A percentile compares a stretch with the other conserved stretches of the same genome.
These are phyloP conservation scores for Termitomyces titanicus DNA, from an alignment of 768 basidiomycete genomes.

Conservation along the genomic window DNA sequence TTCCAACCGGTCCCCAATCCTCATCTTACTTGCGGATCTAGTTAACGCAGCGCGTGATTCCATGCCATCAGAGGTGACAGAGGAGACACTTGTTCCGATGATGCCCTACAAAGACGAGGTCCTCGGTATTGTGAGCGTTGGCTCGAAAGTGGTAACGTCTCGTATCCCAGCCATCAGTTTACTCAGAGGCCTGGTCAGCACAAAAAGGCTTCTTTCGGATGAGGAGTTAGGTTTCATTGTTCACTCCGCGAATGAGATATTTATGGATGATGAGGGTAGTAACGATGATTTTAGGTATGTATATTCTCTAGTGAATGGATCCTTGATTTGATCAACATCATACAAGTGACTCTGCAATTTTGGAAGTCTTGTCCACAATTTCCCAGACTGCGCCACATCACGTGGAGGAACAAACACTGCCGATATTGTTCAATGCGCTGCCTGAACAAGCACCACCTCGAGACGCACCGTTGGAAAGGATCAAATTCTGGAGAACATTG, in stretches of 20 bases:
- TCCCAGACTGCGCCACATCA: conserved; percentile 57
- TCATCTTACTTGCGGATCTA: conserved; percentile 65
- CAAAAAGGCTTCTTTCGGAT: conserved; percentile 56
- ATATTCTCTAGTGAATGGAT: background rate
- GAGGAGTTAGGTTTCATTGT: conserved; percentile 81
- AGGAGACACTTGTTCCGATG: conserved; percentile 33
- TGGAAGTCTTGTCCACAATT: conserved; percentile 63
- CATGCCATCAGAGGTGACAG: conserved; percentile 16
- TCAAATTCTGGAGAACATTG: conserved; percentile 65
- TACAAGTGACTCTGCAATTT: conserved; percentile 47
- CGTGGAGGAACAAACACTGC: conserved; percentile 73
- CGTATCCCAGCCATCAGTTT: conserved; percentile 61
- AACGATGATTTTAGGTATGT: conserved; percentile 53
- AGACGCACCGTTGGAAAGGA: conserved; percentile 51
- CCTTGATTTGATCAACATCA: background rate
- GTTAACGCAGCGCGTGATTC: conserved; percentile 51
- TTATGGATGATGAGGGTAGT: conserved; percentile 48
- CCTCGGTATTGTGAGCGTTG: conserved; percentile 58
- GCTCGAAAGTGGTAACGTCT: conserved; percentile 48
- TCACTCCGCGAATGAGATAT: conserved; percentile 66
- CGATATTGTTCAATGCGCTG: conserved; percentile 71
- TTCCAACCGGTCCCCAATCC: conserved; percentile 59
- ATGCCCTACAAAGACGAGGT: conserved; percentile 72
- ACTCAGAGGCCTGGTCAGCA: conserved; percentile 62
- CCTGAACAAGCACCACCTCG: conserved; percentile 63